Base-by-base conservation (phyloP, 495 filamentous ascomycete genomes). In the Neurospora sp. region DNA sequence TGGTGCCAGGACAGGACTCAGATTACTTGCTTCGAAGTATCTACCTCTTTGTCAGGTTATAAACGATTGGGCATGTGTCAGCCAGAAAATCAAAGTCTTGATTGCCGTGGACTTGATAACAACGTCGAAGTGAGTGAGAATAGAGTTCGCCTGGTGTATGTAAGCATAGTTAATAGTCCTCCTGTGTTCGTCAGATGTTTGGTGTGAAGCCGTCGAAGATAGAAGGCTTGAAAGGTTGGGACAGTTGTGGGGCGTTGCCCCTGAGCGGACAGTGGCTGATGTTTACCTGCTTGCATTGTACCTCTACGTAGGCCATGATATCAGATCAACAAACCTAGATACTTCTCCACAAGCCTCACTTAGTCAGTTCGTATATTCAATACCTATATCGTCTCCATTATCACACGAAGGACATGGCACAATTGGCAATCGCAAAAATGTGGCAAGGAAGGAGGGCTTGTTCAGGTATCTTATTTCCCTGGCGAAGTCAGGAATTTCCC, bases 401-500 rank as follows among this genome's bases (percentile, higher is more conserved):
- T 27, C 23, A 66, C 14, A 14, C 12, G 11, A 66, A 9, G 2
- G 5, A 27, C 10, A 59, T 27, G 48, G 20, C 48, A 27, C 20
- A 59, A 20, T 46, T 46, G 20, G 20, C 11, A 27, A 27, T 12
- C 48, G 20, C 48, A 59, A 70, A 70, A 39, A 18, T 9, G n/a
- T 27, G 35, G 18, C n/a, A 31, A 42, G 69, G 69, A 23, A 42
- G 31, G 69, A 42, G 69, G 35, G 35, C n/a, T 38, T 42, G 37
- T 70, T 48, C 70, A 71, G 27, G 40, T 46, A 42, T 48, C 42
- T 62, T 71, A 74, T 79, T 78, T 71, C 77, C 74, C 73, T 73
- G 72, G 66, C 72, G 70, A 70, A 71, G 76, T 75, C 74, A 75
- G 77, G 75, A 74, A 75, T 74, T 44, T 79, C 74, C 72, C 73